A percentile compares a stretch with the other conserved stretches of the same genome.
Conservation (phyloP, 805 yeast genomes). For the Priceomyces castillae region DNA sequence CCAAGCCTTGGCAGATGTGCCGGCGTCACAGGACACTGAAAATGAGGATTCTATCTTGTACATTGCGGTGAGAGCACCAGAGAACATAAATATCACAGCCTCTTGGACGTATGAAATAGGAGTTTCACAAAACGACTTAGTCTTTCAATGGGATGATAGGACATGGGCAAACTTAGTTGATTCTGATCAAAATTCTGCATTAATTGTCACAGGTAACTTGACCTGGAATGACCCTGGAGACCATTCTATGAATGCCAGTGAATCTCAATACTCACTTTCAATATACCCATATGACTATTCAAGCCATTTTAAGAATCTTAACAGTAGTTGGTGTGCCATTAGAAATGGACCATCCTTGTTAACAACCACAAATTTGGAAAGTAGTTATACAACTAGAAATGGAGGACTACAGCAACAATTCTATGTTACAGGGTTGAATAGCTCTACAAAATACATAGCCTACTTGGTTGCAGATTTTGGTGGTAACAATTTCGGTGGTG, state of each 20-base stretch:
- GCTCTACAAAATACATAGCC: slow-evolving; percentile 61
- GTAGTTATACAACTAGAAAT: slow-evolving; percentile 43
- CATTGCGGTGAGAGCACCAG: slow-evolving; percentile 41
- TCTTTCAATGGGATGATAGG: slow-evolving; percentile 66
- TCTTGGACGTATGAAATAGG: slow-evolving; percentile 69
- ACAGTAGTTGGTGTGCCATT: slow-evolving; percentile 71
- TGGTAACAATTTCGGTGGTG: slow-evolving; percentile 51
- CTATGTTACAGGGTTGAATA: slow-evolving; percentile 56
- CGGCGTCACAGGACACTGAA: slow-evolving; percentile 13
- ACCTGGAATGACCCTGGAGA: slow-evolving; percentile 14
- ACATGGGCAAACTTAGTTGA: slow-evolving; percentile 60
- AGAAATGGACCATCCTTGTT: slow-evolving; percentile 47
- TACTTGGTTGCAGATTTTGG: slow-evolving; percentile 55
- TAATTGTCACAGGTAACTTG: slow-evolving; percentile 60
- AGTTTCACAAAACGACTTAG: slow-evolving; percentile 57
- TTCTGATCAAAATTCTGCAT: slow-evolving; percentile 64
- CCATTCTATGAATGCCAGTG: slow-evolving; percentile 20
- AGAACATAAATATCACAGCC: slow-evolving; percentile 32
- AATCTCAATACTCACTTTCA: slow-evolving; percentile 39
- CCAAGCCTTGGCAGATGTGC: slow-evolving; percentile 38
- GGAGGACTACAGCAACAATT: slow-evolving; percentile 59
- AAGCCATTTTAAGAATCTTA: slow-evolving; percentile 36
- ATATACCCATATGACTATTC: slow-evolving; percentile 44
- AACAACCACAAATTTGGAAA: slow-evolving; percentile 18
- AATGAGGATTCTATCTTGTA: slow-evolving; percentile 22